A percentile compares a stretch with the other conserved stretches of the same genome.
Evolutionary conservation across 176 grass and related monocot species (phyloP).

Genomic region (Oryza rufipogon): DNA sequence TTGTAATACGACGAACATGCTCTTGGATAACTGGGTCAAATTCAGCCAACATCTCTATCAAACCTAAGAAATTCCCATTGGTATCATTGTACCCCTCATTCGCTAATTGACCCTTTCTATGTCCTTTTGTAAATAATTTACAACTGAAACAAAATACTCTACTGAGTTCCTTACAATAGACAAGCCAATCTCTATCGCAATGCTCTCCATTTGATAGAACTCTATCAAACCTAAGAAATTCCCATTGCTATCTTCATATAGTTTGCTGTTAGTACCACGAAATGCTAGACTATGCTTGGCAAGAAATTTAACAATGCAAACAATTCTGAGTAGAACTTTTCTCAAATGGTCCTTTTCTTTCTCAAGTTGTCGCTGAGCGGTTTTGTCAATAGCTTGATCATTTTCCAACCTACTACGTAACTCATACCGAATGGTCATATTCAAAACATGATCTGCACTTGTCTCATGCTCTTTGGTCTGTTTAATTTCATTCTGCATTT

Average conservation of each 20-base stretch:
- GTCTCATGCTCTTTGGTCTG: neutral
- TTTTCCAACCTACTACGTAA: neutral
- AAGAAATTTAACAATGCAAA: neutral
- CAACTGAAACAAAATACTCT: too few species aligned
- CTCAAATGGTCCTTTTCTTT: neutral
- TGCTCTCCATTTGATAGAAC: neutral
- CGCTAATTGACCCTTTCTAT: too few species aligned
- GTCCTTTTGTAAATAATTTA: too few species aligned
- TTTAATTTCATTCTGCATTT: too few species aligned
- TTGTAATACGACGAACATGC: neutral
- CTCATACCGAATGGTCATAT: neutral
- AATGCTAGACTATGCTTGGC: neutral
- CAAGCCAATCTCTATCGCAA: neutral
- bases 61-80: neutral
- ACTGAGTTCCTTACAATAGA: too few species aligned
- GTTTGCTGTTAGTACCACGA: neutral
- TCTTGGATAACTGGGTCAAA: neutral
- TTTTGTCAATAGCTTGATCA: neutral
- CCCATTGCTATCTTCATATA: neutral
- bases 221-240: neutral
- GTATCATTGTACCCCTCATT: neutral
- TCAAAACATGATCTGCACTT: constrained; percentile 11
- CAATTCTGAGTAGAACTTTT: neutral
- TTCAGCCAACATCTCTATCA: neutral
- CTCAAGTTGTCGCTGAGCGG: too few species aligned